Percentiles rank a stretch among this genome's conserved stretches.
phyloP scores from a whole-genome alignment of 345 rosid genomes.

The Citrus mangshanensis region DNA sequence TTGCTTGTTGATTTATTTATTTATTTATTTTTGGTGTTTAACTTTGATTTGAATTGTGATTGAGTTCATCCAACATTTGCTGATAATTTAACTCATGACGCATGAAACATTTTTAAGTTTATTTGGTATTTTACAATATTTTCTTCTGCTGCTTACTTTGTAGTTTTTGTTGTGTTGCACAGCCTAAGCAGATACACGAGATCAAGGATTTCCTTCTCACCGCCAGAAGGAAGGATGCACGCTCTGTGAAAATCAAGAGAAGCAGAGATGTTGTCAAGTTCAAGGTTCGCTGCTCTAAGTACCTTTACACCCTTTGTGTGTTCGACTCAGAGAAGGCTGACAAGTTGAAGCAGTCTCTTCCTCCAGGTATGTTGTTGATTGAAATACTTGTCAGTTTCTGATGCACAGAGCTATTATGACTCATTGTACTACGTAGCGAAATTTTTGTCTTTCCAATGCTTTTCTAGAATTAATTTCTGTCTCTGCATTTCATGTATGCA shows the following conservation, averaged over 20 bases:
- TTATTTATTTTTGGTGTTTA: background rate
- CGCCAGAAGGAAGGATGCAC: conserved; percentile 92
- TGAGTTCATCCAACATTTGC: background rate
- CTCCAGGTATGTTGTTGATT: conserved; percentile 55
- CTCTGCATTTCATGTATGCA: conserved; percentile 24
- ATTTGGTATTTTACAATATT: background rate
- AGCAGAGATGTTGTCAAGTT: conserved; percentile 80
- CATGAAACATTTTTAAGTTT: background rate
- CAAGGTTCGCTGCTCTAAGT: conserved; percentile 92
- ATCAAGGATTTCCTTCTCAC: conserved; percentile 95
- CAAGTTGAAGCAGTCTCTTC: conserved; percentile 95
- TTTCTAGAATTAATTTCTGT: background rate
- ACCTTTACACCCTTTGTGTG: conserved; percentile 86
- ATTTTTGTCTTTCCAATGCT: background rate
- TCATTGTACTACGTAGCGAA: background rate
- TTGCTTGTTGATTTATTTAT: background rate
- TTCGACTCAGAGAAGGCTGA: conserved; percentile 87
- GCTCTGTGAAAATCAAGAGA: conserved; percentile 88
- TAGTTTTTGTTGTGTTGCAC: conserved; percentile 13
- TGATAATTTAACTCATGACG: background rate
- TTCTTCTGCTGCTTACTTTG: background rate
- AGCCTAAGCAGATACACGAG: conserved; percentile 97
- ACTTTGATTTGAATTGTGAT: background rate
- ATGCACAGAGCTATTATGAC: background rate
- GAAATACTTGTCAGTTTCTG: background rate